A percentile compares a stretch with the other conserved stretches of the same genome.
These are phyloP conservation scores for Cercophora samala DNA, from an alignment of 495 filamentous ascomycete species.

Conservation along the genomic window DNA sequence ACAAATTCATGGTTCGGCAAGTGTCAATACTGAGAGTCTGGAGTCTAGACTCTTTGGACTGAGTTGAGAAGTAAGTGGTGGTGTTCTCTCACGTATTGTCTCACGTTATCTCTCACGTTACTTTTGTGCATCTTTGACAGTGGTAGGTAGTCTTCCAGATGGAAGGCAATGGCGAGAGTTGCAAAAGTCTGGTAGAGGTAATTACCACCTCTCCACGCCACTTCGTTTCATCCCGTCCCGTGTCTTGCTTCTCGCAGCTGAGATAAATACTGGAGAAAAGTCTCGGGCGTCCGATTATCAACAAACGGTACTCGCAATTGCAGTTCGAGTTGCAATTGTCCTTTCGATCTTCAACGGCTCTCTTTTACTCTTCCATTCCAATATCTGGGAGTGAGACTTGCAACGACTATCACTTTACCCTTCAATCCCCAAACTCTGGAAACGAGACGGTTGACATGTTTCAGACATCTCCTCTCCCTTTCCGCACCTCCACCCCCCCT, in stretches of 20 bases:
- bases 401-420: too few relatives aligned
- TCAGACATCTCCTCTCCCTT: not conserved
- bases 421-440: not conserved
- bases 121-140: too few relatives aligned
- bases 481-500: not conserved
- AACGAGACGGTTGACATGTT: not conserved
- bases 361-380: not conserved
- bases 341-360: not conserved
- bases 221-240: not conserved
- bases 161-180: not conserved
- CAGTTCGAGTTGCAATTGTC: not conserved
- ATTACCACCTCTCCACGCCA: not conserved
- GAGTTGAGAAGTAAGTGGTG: not conserved
- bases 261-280: not conserved
- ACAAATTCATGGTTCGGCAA: not conserved
- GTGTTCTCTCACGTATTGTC: not conserved
- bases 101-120: not conserved
- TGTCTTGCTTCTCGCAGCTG: not conserved
- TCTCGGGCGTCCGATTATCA: not conserved
- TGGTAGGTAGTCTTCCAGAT: not conserved
- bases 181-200: not conserved
- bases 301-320: not conserved
- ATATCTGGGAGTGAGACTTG: too few relatives aligned
- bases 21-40: not conserved
- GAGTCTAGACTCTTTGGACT: not conserved